phyloP scores from a whole-genome alignment of 805 yeast genomes.

The Vanderwaltozyma yarrowii region DNA sequence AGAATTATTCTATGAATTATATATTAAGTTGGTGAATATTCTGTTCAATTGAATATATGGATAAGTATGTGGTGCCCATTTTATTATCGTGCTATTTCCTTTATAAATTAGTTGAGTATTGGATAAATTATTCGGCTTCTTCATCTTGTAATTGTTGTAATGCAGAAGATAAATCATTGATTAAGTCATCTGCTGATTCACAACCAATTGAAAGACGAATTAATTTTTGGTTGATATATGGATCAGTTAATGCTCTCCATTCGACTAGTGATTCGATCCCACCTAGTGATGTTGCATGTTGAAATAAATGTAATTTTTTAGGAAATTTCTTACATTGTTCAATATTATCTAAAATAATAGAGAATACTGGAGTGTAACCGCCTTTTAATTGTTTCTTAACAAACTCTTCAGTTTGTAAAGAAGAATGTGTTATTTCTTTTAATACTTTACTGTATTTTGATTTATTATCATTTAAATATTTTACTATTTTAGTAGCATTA shows the following conservation, averaged over 20 bases:
- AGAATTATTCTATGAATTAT: no score
- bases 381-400: conserved; percentile 57
- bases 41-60: no score
- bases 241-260: conserved; percentile 76
- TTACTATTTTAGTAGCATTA: conserved; percentile 52
- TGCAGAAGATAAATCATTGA: conserved; percentile 60
- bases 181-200: conserved; percentile 68
- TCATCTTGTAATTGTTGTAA: conserved; percentile 21
- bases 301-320: conserved; percentile 53
- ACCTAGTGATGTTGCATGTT: conserved; percentile 89
- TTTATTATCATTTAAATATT: conserved; percentile 43
- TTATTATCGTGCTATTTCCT: no score
- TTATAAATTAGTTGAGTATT: no score
- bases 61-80: no score
- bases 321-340: conserved; percentile 58
- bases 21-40: no score
- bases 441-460: conserved; percentile 38
- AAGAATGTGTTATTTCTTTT: conserved; percentile 53
- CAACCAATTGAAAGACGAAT: conserved; percentile 74
- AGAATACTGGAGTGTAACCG: conserved; percentile 66
- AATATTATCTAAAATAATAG: conserved; percentile 42
- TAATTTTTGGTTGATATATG: conserved; percentile 42
- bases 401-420: conserved; percentile 62
- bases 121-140: no score
- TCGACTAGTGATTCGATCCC: conserved; percentile 87